These are phyloP conservation scores for Solanum chmielewskii DNA, from an alignment of 257 asterid genomes.

Conservation along the genomic window DNA sequence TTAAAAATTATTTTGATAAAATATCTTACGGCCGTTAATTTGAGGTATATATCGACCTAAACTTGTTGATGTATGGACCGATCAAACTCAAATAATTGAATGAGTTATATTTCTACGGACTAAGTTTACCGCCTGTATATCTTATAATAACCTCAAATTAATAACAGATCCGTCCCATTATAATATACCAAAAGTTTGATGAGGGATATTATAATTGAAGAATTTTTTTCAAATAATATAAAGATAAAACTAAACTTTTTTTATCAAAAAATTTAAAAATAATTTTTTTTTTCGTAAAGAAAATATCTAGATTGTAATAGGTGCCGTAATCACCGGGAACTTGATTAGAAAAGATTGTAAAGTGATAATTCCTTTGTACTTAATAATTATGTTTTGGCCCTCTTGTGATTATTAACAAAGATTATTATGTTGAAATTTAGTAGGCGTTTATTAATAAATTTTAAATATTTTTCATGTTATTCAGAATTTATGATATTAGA, in stretches of 20 bases:
- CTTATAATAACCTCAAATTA: not conserved
- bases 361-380: not conserved
- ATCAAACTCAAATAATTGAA: not conserved
- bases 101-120: not conserved
- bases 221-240: too few relatives aligned
- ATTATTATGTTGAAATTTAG: not conserved
- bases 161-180: not conserved
- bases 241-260: too few relatives aligned
- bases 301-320: not conserved
- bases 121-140: not conserved
- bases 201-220: not conserved
- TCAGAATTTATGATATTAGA: not conserved
- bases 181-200: too few relatives aligned
- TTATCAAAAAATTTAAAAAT: not conserved
- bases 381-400: not conserved
- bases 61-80: not conserved
- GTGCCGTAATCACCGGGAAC: not conserved
- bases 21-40: not conserved
- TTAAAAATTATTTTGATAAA: not conserved
- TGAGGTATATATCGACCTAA: not conserved
- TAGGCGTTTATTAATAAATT: not conserved
- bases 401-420: not conserved
- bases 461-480: not conserved
- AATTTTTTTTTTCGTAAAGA: not conserved
- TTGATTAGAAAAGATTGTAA: not conserved